Base-by-base conservation (phyloP, 768 basidiomycete species). In the Suillus luteus region DNA sequence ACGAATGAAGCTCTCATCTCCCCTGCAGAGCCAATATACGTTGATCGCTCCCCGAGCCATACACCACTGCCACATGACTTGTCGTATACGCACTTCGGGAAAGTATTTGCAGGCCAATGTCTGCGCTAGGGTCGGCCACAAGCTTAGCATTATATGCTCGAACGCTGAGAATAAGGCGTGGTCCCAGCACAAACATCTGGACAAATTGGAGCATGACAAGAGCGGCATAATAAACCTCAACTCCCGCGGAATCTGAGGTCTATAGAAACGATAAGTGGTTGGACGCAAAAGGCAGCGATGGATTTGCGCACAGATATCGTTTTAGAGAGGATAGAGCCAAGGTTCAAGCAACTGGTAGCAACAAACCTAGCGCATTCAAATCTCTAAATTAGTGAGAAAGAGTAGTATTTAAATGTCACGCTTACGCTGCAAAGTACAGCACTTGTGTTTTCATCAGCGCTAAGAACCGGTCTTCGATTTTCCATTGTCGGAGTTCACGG, bases 131-230 rank as follows among this genome's bases (percentile, higher is more conserved):
- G 5, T 35, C 33, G 2, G 10, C 52, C 19, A 7, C 19, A n/a
- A 54, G 31, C 17, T 35, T 33, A 12, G 52, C 52, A 5, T 54
- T 19, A 7, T 54, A 35, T 19, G 33, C 31, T 35, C 52, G 31
- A 54, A 54, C 52, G 10, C 19, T 54, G 19, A 54, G 52, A 19
- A 54, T 27, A 15, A 54, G 52, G 33, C 52, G 52, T 35, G 52
- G 52, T 35, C 52, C 52, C 33, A 54, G 19, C 1, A 54, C 17
- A 54, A 33, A 54, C 24, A 54, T 33, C 33, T 54, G 52, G 19
- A 54, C 5, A 11, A 33, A 11, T 31, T n/a, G 19, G 17, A 33
- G 5, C 17, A 35, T 54, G 3, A 3, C 5, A 19, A 35, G 5
- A 31, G 11, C 6, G 2, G 33, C 52, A 5, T 1, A 10, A 31